Base-by-base conservation (phyloP, 2,329 filamentous ascomycete species). In the Phyllosticta citrichinensis region DNA sequence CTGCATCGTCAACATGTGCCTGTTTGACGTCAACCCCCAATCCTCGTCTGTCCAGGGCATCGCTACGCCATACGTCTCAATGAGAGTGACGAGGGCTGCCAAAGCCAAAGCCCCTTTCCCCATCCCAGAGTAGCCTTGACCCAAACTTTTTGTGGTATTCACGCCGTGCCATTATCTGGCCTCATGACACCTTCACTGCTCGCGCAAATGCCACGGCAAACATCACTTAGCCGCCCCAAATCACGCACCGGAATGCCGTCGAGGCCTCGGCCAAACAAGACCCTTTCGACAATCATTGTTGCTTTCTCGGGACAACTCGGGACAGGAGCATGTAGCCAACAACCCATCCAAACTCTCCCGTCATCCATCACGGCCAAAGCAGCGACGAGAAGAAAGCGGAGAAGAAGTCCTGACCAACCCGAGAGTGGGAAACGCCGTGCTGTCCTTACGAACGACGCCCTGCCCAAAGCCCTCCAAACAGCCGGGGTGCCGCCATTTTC, bases 401-500 rank as follows among this genome's bases (percentile, higher is more conserved):
- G n/a, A 47, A 47, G 40, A 47, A 55, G 50, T 60, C 58, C 56
- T 60, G 58, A 60, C 58, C 58, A 54, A 52, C 58, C 24, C 50
- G 55, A 35, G 52, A 60, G 35, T 51, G 55, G 40, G 58, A 60
- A 60, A 60, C 58, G 58, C 58, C 58, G 17, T 47, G 40, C 40
- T 56, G 58, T 50, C 52, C 58, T 54, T 19, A 56, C 58, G 55
- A 30, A 56, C 58, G 58, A 53, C 52, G 58, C 40, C 58, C 40
- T 60, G 25, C 53, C 53, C 40, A 47, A 47, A 8, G 14, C 40
- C 40, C 40, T 47, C 40, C 40, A 47, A n/a, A 47, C 12, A 47
- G 58, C 58, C 52, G 53, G 24, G 52, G 35, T 56, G n/a, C 58
- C 40, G 40, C 40, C 40, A 47, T 47, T 47, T 47, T 47, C 40